Percentiles rank a stretch among this genome's conserved stretches.
These are phyloP conservation scores for Carex parvula DNA, from an alignment of 176 grass and related monocot species.

Conservation along the genomic window DNA sequence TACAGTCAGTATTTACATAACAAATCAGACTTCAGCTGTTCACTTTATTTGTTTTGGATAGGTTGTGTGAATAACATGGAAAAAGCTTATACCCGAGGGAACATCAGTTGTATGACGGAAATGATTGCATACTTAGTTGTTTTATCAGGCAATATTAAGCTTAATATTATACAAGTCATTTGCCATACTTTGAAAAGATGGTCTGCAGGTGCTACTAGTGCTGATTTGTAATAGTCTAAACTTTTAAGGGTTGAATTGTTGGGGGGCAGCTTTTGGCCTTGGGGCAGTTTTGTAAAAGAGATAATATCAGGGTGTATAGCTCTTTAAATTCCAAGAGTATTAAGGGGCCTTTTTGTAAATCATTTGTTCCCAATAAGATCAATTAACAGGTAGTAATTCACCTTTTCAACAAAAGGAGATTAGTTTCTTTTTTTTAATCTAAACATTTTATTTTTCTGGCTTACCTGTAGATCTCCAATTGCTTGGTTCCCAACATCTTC, in stretches of 20 bases:
- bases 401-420: not conserved
- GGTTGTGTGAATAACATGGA: not conserved
- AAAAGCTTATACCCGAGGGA: not conserved
- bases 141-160: not conserved
- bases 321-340: not conserved
- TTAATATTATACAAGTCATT: not conserved
- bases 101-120: not conserved
- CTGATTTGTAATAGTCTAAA: conserved; percentile 2
- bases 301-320: not conserved
- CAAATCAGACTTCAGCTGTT: not conserved
- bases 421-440: not conserved
- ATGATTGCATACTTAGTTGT: not conserved
- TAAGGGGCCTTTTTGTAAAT: not conserved
- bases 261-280: not conserved
- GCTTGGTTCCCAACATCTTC: conserved; percentile 80
- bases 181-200: not conserved
- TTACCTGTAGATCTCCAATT: conserved; percentile 96
- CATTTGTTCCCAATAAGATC: not conserved
- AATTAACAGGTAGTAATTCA: not conserved
- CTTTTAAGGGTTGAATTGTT: not conserved
- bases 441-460: not conserved
- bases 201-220: not conserved
- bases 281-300: not conserved
- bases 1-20: conserved; percentile 14
- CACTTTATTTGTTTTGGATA: conserved; percentile 11